Conservation (phyloP, 352 stramenopile species). For the Phytophthora sojae region DNA sequence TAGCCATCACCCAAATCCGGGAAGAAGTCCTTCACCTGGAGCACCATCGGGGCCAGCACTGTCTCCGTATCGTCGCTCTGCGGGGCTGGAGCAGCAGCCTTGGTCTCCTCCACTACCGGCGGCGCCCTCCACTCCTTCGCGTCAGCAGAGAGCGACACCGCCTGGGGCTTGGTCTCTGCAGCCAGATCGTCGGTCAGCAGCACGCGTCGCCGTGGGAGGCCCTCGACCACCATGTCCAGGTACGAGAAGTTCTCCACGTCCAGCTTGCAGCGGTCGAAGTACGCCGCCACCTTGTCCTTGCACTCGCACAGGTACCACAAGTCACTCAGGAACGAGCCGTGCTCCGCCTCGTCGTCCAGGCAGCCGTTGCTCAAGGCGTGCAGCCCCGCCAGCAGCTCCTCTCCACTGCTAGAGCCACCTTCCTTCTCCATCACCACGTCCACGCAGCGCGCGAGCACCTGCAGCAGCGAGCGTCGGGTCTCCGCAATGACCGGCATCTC, state of each 20-base stretch:
- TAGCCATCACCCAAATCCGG: conserved; percentile 66
- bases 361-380: conserved; percentile 70
- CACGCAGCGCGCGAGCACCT: conserved; percentile 40
- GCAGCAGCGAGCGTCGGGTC: conserved; percentile 51
- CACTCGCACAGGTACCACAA: conserved; percentile 71
- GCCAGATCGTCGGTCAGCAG: conserved; percentile 28
- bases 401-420: conserved; percentile 30
- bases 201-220: conserved; percentile 57
- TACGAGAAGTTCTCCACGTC: conserved; percentile 75
- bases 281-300: conserved; percentile 64
- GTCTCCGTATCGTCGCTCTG: conserved; percentile 10
- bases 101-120: conserved; percentile 20
- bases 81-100: conserved; percentile 14
- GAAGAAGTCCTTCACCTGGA: conserved; percentile 72
- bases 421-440: conserved; percentile 43
- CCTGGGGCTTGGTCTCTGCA: conserved; percentile 21
- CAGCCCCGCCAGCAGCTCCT: conserved; percentile 64
- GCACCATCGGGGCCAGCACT: conserved; percentile 42
- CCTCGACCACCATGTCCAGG: conserved; percentile 74
- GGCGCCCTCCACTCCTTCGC: conserved; percentile 22
- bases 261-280: conserved; percentile 60
- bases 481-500: conserved; percentile 55
- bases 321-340: conserved; percentile 78
- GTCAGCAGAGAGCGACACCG: conserved; percentile 10
- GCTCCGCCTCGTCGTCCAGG: conserved; percentile 55